These are phyloP conservation scores for Coccomyxa sp. DNA, from an alignment of 139 green algal genomes.

Conservation along the genomic window DNA sequence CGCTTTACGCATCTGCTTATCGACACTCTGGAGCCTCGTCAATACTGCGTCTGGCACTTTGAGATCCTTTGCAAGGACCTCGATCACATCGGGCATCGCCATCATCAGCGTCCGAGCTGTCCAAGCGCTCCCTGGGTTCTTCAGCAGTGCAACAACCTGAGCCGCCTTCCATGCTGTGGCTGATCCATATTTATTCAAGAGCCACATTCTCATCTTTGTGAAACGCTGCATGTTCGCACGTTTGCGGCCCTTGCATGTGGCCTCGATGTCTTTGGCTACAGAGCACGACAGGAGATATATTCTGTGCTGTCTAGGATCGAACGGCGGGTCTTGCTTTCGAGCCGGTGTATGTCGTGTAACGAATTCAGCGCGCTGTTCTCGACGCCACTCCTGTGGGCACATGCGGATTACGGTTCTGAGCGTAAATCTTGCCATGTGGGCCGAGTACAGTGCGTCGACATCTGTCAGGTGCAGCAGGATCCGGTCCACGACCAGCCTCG, in stretches of 20 bases:
- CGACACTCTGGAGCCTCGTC: neutral
- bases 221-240: neutral
- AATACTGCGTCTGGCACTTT: neutral
- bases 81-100: neutral
- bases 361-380: neutral
- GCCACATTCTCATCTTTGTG: neutral
- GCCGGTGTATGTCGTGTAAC: neutral
- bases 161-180: neutral
- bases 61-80: neutral
- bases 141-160: neutral
- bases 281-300: neutral
- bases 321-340: neutral
- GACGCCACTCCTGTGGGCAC: neutral
- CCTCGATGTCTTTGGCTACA: neutral
- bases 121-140: neutral
- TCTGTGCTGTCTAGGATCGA: neutral
- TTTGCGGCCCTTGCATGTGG: neutral
- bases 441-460: neutral
- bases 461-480: neutral
- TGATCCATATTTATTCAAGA: neutral
- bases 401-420: neutral
- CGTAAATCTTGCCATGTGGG: neutral
- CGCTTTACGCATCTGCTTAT: neutral
- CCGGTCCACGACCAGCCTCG: neutral
- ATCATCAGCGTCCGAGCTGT: neutral